Percentiles rank a stretch among this genome's conserved stretches.
These are phyloP conservation scores for Diaporthe batatas DNA, from an alignment of 2,329 filamentous ascomycete species.

Conservation along the genomic window DNA sequence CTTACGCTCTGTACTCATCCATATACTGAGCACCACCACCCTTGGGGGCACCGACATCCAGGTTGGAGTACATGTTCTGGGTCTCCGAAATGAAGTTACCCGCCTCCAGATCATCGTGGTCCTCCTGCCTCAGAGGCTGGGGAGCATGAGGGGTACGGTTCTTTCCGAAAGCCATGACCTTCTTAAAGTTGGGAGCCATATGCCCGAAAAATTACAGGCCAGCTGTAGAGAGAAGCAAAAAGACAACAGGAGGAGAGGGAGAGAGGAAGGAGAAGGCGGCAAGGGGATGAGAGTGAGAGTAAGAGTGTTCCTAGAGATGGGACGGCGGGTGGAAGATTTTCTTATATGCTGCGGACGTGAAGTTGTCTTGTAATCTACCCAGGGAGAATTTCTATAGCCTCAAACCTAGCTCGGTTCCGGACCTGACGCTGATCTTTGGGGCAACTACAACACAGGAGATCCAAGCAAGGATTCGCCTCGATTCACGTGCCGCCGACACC, in stretches of 20 bases:
- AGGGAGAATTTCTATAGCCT: constrained; percentile 35
- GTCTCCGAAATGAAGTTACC: constrained; percentile 50
- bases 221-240: constrained; percentile 46
- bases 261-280: constrained; percentile 43
- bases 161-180: constrained; percentile 49
- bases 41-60: constrained; percentile 43
- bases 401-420: constrained; percentile 37
- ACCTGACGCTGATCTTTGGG: constrained; percentile 36
- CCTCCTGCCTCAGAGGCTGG: constrained; percentile 45
- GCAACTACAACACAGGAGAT: constrained; percentile 39
- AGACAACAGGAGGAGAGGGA: constrained; percentile 38
- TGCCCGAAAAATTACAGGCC: constrained; percentile 49
- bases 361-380: constrained; percentile 31
- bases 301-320: background rate
- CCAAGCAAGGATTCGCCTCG: constrained; percentile 37
- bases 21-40: constrained; percentile 50
- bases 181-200: constrained; percentile 51
- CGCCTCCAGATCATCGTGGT: constrained; percentile 49
- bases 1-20: constrained; percentile 53
- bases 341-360: constrained; percentile 39
- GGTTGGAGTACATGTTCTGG: constrained; percentile 45
- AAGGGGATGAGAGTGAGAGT: constrained; percentile 31
- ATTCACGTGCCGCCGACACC: constrained; percentile 31
- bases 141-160: constrained; percentile 45
- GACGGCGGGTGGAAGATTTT: constrained; percentile 31